phyloP scores from a whole-genome alignment of 1,284 basidiomycete genomes.

The Binderoboletus segoi region DNA sequence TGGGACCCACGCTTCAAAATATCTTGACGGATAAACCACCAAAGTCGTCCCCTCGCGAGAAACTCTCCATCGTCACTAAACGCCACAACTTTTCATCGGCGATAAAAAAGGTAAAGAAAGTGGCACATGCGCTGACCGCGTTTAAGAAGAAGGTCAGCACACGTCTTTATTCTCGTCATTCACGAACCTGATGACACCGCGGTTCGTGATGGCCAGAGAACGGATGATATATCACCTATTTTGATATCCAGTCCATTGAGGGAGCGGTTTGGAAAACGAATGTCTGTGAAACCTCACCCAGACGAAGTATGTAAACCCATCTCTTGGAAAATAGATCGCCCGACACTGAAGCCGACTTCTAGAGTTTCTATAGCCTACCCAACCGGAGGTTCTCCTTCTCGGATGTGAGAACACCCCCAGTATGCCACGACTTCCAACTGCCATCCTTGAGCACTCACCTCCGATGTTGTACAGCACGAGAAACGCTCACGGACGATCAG shows the following conservation, averaged over 20 bases:
- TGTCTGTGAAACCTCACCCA: constrained; percentile 27
- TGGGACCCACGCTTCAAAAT: constrained; percentile 14
- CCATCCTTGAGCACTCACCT: background rate
- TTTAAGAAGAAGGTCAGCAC: constrained; percentile 31
- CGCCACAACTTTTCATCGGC: constrained; percentile 19
- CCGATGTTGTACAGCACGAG: background rate
- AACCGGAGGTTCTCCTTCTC: constrained; percentile 34
- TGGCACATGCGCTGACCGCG: constrained; percentile 15
- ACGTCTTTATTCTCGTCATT: background rate
- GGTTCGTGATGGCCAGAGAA: constrained; percentile 14
- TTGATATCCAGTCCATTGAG: constrained; percentile 29
- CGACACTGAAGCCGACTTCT: background rate
- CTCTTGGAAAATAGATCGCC: no score
- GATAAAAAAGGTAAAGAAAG: constrained; percentile 27
- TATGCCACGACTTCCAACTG: constrained; percentile 6
- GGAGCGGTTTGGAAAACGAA: constrained; percentile 35
- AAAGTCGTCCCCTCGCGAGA: constrained; percentile 1
- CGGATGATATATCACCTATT: constrained; percentile 29
- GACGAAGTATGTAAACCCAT: constrained; percentile 27
- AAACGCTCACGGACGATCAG: constrained; percentile 4
- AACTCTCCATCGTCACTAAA: constrained; percentile 13
- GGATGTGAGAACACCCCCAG: constrained; percentile 17
- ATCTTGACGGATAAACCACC: constrained; percentile 11
- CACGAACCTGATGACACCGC: background rate
- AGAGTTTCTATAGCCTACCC: constrained; percentile 32